Conservation (phyloP, 2,329 filamentous ascomycete species). For the Ceratocystis alfenasii region DNA sequence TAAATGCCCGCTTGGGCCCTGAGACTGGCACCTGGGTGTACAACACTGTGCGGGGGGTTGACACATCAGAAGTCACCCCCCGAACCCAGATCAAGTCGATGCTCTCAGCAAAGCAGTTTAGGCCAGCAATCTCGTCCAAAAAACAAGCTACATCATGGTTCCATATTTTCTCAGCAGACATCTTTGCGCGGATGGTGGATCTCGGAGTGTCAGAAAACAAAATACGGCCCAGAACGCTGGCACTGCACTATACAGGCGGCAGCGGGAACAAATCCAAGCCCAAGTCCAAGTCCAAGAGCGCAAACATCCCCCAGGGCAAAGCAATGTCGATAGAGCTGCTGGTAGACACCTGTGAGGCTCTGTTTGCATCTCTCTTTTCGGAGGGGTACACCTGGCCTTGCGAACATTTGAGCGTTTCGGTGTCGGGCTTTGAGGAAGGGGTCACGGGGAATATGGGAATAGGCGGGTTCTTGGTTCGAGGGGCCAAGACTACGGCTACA, state of each 20-base stretch:
- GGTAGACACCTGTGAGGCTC: constrained; percentile 21
- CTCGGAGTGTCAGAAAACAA: constrained; percentile 83
- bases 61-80: constrained; percentile 77
- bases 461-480: constrained; percentile 69
- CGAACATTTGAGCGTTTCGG: constrained; percentile 74
- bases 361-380: constrained; percentile 61
- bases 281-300: constrained; percentile 53
- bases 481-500: neutral
- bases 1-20: constrained; percentile 67
- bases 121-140: constrained; percentile 63
- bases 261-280: constrained; percentile 58
- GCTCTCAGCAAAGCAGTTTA: constrained; percentile 91
- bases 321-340: constrained; percentile 51
- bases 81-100: constrained; percentile 93
- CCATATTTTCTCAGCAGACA: constrained; percentile 81
- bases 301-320: constrained; percentile 64
- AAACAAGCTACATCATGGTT: constrained; percentile 80
- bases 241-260: constrained; percentile 67
- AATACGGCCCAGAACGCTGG: constrained; percentile 73
- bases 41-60: constrained; percentile 71
- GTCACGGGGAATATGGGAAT: constrained; percentile 76
- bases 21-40: constrained; percentile 81
- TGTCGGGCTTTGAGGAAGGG: constrained; percentile 86
- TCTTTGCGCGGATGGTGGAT: constrained; percentile 77
- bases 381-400: constrained; percentile 77